These are phyloP conservation scores for Ephemerocybe angulata DNA, from an alignment of 768 basidiomycete species.

Conservation along the genomic window DNA sequence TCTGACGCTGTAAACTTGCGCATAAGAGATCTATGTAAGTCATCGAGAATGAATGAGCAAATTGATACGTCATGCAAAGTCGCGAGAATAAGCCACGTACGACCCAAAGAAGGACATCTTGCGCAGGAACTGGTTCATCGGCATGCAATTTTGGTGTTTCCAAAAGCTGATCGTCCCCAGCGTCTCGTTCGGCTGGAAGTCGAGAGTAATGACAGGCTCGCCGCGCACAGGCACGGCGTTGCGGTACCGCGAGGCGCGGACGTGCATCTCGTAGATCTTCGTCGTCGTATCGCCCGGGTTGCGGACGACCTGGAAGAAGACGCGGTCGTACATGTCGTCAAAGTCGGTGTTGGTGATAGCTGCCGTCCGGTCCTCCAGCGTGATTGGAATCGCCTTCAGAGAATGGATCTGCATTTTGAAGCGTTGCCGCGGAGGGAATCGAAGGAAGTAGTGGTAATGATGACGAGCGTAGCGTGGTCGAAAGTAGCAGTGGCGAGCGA, in stretches of 20 bases:
- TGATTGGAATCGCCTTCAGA: conserved; percentile 39
- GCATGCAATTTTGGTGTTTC: conserved; percentile 39
- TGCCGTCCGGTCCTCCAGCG: conserved; percentile 68
- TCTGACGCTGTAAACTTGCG: conserved; percentile 68
- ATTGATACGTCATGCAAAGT: conserved; percentile 2
- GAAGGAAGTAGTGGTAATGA: neutral
- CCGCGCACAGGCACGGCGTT: conserved; percentile 49
- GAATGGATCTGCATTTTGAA: conserved; percentile 6
- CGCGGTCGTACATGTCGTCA: conserved; percentile 75
- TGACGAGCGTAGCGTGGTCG: too few species aligned
- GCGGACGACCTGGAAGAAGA: conserved; percentile 61
- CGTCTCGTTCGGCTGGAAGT: conserved; percentile 54
- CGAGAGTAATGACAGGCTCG: conserved; percentile 55
- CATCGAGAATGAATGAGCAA: conserved; percentile 4
- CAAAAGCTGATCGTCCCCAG: conserved; percentile 60
- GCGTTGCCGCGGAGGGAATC: neutral
- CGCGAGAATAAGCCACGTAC: conserved; percentile 40
- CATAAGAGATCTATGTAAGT: conserved; percentile 55
- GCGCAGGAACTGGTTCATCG: conserved; percentile 62
- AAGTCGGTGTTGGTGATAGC: conserved; percentile 55
- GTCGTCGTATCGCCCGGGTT: conserved; percentile 42
- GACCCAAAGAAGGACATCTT: conserved; percentile 64
- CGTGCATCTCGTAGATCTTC: conserved; percentile 63
- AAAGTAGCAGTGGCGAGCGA: too few species aligned
- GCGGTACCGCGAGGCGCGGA: conserved; percentile 58